These are phyloP conservation scores for Udeniomyces megalosporus DNA, from an alignment of 768 basidiomycete species.

Conservation along the genomic window DNA sequence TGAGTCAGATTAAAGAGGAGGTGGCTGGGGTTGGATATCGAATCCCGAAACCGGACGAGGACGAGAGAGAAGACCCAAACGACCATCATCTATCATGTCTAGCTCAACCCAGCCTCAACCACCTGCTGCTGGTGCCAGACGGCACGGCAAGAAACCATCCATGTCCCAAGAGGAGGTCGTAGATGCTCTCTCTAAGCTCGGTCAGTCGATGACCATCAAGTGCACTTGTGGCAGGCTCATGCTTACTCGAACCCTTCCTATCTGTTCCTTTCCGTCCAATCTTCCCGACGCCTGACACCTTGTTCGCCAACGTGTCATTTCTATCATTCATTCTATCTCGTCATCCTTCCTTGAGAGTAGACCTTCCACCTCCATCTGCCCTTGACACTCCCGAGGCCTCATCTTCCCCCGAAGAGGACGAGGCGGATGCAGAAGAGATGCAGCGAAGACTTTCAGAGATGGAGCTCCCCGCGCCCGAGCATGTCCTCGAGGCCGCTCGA, in stretches of 20 bases:
- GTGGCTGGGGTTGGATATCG: too few species aligned
- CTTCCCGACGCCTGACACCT: not conserved
- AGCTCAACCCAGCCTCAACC: not conserved
- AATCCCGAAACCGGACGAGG: too few species aligned
- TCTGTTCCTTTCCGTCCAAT: not conserved
- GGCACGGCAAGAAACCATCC: slow-evolving; percentile 7
- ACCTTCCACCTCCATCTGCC: slow-evolving; percentile 8
- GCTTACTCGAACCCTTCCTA: not conserved
- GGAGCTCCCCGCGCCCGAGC: slow-evolving; percentile 28
- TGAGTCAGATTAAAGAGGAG: too few species aligned
- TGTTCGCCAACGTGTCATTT: not conserved
- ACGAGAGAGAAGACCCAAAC: too few species aligned
- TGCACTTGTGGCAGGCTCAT: not conserved
- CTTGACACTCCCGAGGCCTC: not conserved
- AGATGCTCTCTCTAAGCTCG: slow-evolving; percentile 11
- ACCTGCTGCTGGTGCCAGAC: too few species aligned
- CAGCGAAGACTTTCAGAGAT: slow-evolving; percentile 22
- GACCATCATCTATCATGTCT: not conserved
- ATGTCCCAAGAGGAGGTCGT: slow-evolving; percentile 10
- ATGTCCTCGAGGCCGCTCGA: slow-evolving; percentile 21
- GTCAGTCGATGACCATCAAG: slow-evolving; percentile 5
- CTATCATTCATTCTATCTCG: not conserved
- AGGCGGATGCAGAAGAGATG: not conserved
- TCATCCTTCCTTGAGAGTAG: too few species aligned
- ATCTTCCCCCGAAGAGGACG: not conserved